Evolutionary conservation across 164 flowering plant species (phyloP).

Genomic region (Dillenia suffruticosa): DNA sequence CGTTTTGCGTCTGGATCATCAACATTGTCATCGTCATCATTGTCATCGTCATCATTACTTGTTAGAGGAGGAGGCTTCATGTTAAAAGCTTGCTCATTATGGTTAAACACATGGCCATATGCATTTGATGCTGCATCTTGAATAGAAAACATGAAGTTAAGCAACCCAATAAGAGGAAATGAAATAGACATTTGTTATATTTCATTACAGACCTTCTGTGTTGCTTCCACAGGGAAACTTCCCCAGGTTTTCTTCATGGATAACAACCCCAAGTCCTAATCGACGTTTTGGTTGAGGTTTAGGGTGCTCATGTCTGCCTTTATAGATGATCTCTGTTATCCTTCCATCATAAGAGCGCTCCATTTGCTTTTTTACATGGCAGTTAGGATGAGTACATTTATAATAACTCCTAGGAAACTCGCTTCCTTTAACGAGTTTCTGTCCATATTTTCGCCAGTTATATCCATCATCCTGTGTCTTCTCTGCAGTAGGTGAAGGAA

Average conservation of each 20-base stretch:
- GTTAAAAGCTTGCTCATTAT: slow-evolving; percentile 14
- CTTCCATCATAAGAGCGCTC: slow-evolving; percentile 62
- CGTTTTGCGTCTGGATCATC: slow-evolving; percentile 42
- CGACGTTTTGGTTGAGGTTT: slow-evolving; percentile 40
- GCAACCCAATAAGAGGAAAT: neutral
- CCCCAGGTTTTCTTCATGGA: slow-evolving; percentile 19
- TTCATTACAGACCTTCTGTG: slow-evolving; percentile 37
- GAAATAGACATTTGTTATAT: neutral
- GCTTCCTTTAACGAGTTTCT: slow-evolving; percentile 70
- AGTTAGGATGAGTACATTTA: slow-evolving; percentile 64
- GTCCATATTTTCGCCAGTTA: slow-evolving; percentile 84
- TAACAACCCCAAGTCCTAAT: slow-evolving; percentile 21
- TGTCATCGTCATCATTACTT: slow-evolving; percentile 23
- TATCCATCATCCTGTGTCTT: slow-evolving; percentile 59
- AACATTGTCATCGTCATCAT: slow-evolving; percentile 33
- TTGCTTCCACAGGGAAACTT: slow-evolving; percentile 13
- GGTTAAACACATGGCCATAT: slow-evolving; percentile 21
- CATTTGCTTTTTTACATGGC: slow-evolving; percentile 62
- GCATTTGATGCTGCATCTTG: slow-evolving; percentile 29
- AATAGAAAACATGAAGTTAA: slow-evolving; percentile 11
- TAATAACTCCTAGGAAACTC: slow-evolving; percentile 65
- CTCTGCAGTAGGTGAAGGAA: slow-evolving; percentile 30
- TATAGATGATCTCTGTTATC: slow-evolving; percentile 46
- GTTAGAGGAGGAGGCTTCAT: slow-evolving; percentile 18
- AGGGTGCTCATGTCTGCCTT: slow-evolving; percentile 72